phyloP scores from a whole-genome alignment of 345 rosid genomes.

The Eucalyptus sp. region DNA sequence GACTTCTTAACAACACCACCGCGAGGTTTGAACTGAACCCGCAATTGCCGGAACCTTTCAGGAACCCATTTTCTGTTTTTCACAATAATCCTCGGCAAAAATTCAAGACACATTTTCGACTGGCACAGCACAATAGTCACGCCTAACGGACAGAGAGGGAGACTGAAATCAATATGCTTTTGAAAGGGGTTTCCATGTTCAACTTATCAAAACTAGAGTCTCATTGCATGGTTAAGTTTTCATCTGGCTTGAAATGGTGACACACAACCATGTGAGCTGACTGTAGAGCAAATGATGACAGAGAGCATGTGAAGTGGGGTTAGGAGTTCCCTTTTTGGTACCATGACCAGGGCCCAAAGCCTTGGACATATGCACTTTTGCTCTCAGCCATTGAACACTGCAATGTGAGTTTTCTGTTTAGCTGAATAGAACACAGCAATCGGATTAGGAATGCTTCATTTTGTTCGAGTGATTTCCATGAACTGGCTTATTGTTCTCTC shows the following conservation, averaged over 20 bases:
- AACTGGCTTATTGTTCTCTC: background rate
- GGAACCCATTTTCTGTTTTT: background rate
- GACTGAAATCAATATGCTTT: background rate
- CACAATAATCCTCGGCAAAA: background rate
- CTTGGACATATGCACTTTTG: background rate
- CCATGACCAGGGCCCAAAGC: background rate
- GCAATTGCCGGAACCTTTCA: background rate
- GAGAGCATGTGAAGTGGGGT: conserved; percentile 7
- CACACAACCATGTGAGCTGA: background rate
- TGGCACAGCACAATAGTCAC: background rate
- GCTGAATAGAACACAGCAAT: background rate
- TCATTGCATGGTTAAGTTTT: background rate
- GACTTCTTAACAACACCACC: background rate
- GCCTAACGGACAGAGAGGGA: background rate
- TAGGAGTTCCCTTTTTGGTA: background rate
- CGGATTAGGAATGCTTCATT: background rate
- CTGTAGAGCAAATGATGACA: background rate
- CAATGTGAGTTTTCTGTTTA: background rate
- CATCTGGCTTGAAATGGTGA: background rate
- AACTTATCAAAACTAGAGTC: background rate
- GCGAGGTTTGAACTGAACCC: background rate
- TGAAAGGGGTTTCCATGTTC: background rate
- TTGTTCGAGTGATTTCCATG: background rate
- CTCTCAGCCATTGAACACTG: background rate
- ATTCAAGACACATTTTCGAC: background rate